Conservation (phyloP, 345 rosid genomes). For the Clarkia xantiana region DNA sequence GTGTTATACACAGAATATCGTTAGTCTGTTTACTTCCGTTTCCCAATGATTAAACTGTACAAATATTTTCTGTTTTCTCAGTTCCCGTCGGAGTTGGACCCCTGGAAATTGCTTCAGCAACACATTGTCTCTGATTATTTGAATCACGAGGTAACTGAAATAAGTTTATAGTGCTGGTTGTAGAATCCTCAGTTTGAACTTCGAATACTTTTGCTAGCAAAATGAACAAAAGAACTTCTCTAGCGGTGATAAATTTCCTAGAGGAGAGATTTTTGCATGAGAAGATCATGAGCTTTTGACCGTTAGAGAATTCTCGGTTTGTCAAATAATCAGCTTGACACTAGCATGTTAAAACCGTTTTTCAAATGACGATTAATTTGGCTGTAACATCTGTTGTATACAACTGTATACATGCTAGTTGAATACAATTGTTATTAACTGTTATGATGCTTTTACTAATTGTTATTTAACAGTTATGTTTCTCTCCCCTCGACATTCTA, state of each 20-base stretch:
- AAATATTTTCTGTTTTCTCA: conserved; percentile 15
- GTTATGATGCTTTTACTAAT: no score
- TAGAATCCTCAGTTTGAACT: neutral
- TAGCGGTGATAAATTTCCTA: no score
- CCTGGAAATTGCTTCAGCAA: conserved; percentile 66
- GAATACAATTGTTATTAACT: no score
- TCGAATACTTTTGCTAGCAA: neutral
- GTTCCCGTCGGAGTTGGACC: conserved; percentile 80
- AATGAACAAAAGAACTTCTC: neutral
- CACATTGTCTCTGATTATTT: conserved; percentile 73
- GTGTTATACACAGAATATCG: neutral
- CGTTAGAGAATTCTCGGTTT: no score
- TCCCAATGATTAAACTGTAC: conserved; percentile 4
- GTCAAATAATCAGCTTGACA: no score
- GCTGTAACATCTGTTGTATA: no score
- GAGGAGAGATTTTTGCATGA: no score
- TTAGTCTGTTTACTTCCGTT: neutral
- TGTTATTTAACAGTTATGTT: no score
- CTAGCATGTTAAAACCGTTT: no score
- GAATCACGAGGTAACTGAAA: conserved; percentile 48
- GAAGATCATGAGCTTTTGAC: no score
- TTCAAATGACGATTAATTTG: no score
- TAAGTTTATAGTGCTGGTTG: neutral
- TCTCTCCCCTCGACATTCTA: neutral
- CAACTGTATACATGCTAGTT: no score